These are phyloP conservation scores for Talaromyces atroroseus DNA, from an alignment of 2,329 filamentous ascomycete species.

Conservation along the genomic window DNA sequence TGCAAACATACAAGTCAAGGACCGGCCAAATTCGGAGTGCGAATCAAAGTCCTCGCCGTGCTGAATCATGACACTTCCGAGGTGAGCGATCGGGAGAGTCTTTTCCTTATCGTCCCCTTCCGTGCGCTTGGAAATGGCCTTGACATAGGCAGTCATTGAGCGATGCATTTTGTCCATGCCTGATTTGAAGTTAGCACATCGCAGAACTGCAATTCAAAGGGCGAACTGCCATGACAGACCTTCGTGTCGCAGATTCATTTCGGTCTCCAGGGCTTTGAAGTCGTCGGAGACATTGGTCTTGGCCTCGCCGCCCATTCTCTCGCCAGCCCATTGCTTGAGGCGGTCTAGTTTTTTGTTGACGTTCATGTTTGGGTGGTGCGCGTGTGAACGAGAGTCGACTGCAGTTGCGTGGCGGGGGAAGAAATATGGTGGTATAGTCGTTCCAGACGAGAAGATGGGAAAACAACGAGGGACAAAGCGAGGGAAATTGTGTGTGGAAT, in stretches of 20 bases:
- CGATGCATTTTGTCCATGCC: conserved; percentile 78
- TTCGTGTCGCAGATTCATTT: conserved; percentile 85
- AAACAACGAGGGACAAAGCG: not conserved
- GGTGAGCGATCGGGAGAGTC: conserved; percentile 67
- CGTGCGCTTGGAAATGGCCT: conserved; percentile 77
- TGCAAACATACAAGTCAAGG: conserved; percentile 60
- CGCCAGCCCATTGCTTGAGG: conserved; percentile 95
- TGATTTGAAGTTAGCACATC: not conserved
- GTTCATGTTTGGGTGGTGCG: conserved; percentile 42
- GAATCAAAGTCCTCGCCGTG: conserved; percentile 91
- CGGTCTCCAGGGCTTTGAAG: conserved; percentile 81
- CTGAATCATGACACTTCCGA: conserved; percentile 78
- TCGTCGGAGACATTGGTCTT: conserved; percentile 84
- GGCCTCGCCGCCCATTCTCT: conserved; percentile 88
- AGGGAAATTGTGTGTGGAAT: not conserved
- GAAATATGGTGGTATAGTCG: not conserved
- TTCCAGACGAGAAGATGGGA: not conserved
- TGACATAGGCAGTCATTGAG: conserved; percentile 79
- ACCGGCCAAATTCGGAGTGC: conserved; percentile 86
- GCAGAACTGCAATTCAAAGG: not conserved
- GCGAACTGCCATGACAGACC: conserved; percentile 49
- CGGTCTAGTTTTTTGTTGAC: conserved; percentile 87
- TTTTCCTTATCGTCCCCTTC: conserved; percentile 88
- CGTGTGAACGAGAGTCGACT: not conserved
- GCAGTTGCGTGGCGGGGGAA: not conserved